Evolutionary conservation across 768 basidiomycete genomes (phyloP), one percentile per base, ranked within the genome.

Genomic region (Aureoboletus auriporus): DNA sequence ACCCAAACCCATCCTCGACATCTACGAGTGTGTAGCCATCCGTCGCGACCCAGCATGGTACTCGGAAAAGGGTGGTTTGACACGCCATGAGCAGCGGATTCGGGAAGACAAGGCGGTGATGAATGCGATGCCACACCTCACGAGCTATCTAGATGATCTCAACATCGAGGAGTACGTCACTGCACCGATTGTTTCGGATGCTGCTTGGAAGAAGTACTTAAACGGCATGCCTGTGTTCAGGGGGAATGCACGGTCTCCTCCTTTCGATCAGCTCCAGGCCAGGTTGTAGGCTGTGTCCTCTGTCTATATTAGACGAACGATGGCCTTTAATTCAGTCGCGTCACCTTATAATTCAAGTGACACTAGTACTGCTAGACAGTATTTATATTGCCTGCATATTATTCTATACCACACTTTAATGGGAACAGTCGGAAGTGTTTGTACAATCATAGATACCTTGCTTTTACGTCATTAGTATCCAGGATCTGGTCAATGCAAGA

Each of bases 41-140:
- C 69, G 75, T 47, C 72, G 72, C 52, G 80, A 83, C 53, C 66
- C 77, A 35, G 77, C 79, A 7, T 83, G 81, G 81, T 82, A 81
- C 57, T 70, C 74, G 23, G 82, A 83, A 60, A 63, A 75, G 51
- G 74, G 65, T 16, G 71, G 74, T 4, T 56, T 83, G 39, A 66
- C 71, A 13, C 71, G 80, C n/a, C 65, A 71, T 46, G 64, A 64
- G 9, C 79, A 83, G 55, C 71, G 75, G 7, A 50, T 68, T 2
- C 72, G 72, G 38, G 77, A 80, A 57, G 77, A 77, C 51, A 55
- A 60, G 8, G 77, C 76, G 5, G 61, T 78, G 8, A 63, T 71
- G 3, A 63, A 70, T 9, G 73, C 76, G 54, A 56, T 79, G 44
- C 75, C 74, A 3, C 58, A 74, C 27, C 55, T 80, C 30, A 64